Percentiles rank a stretch among this genome's conserved stretches.
phyloP scores from a whole-genome alignment of 2,329 filamentous ascomycete species.

The Colletotrichum simmondsii region DNA sequence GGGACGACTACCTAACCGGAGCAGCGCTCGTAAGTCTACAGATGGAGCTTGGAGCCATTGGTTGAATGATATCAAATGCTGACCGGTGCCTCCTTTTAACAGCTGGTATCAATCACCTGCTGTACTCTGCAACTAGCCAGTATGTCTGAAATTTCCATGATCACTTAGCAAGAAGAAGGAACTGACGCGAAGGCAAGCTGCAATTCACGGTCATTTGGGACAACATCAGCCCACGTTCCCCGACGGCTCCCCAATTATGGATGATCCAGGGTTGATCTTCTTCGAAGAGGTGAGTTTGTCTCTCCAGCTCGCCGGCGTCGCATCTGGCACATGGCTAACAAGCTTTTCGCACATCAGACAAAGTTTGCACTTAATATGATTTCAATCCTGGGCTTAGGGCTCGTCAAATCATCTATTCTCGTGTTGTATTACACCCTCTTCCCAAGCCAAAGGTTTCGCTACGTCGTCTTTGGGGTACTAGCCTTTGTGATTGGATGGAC shows the following conservation, averaged over 20 bases:
- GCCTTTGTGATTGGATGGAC: slow-evolving; percentile 38
- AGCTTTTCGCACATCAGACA: not conserved
- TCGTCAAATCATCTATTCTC: slow-evolving; percentile 47
- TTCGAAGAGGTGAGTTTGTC: slow-evolving; percentile 23
- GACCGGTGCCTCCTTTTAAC: not conserved
- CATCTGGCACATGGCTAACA: not conserved
- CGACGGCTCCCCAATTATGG: slow-evolving; percentile 29
- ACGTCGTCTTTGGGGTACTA: slow-evolving; percentile 39
- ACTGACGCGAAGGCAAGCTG: slow-evolving; percentile 7
- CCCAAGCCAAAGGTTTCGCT: slow-evolving; percentile 40
- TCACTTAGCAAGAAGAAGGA: not conserved
- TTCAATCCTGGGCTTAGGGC: slow-evolving; percentile 45
- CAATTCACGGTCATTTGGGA: slow-evolving; percentile 23
- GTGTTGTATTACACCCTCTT: slow-evolving; percentile 48
- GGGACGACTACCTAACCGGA: slow-evolving; percentile 31
- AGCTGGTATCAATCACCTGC: slow-evolving; percentile 24
- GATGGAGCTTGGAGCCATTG: no score
- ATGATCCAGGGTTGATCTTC: slow-evolving; percentile 30
- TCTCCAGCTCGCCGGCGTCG: not conserved
- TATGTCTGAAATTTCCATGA: not conserved
- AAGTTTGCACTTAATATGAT: slow-evolving; percentile 35
- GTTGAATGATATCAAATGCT: not conserved
- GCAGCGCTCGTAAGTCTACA: slow-evolving; percentile 20
- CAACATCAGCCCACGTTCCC: slow-evolving; percentile 30
- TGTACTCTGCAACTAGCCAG: slow-evolving; percentile 27